Evolutionary conservation across 1,139 yeast genomes (phyloP).

Genomic region (Diutina pseudorugosa): DNA sequence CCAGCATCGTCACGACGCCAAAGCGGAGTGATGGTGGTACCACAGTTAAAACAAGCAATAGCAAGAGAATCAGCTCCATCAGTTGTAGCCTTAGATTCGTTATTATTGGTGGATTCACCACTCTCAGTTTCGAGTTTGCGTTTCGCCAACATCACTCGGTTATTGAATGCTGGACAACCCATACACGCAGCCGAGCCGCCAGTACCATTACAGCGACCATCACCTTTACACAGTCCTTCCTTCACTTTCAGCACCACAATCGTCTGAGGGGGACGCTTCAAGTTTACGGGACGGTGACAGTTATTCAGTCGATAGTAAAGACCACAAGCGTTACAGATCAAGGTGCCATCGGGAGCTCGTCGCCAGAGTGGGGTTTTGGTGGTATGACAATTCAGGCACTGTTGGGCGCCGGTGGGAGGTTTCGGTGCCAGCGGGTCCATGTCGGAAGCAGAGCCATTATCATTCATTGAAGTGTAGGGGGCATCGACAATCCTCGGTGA

Average conservation of each 20-base stretch:
- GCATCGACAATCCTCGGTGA: background rate
- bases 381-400: slow-evolving; percentile 58
- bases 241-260: slow-evolving; percentile 29
- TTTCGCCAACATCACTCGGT: slow-evolving; percentile 36
- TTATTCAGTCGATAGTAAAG: slow-evolving; percentile 43
- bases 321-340: slow-evolving; percentile 66
- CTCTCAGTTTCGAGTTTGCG: slow-evolving; percentile 9
- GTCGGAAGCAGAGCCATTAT: background rate
- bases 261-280: slow-evolving; percentile 52
- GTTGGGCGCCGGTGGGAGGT: slow-evolving; percentile 20
- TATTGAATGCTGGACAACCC: slow-evolving; percentile 76
- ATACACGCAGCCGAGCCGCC: slow-evolving; percentile 75
- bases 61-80: slow-evolving; percentile 27
- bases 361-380: slow-evolving; percentile 62
- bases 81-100: background rate
- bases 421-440: background rate
- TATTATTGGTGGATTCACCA: background rate
- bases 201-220: slow-evolving; percentile 77
- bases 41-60: slow-evolving; percentile 73
- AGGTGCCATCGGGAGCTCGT: slow-evolving; percentile 53
- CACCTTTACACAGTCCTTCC: slow-evolving; percentile 68
- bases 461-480: background rate
- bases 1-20: slow-evolving; percentile 83
- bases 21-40: slow-evolving; percentile 72
- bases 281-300: slow-evolving; percentile 43